phyloP scores from a whole-genome alignment of 768 basidiomycete genomes.

The Termitomyces sp. region DNA sequence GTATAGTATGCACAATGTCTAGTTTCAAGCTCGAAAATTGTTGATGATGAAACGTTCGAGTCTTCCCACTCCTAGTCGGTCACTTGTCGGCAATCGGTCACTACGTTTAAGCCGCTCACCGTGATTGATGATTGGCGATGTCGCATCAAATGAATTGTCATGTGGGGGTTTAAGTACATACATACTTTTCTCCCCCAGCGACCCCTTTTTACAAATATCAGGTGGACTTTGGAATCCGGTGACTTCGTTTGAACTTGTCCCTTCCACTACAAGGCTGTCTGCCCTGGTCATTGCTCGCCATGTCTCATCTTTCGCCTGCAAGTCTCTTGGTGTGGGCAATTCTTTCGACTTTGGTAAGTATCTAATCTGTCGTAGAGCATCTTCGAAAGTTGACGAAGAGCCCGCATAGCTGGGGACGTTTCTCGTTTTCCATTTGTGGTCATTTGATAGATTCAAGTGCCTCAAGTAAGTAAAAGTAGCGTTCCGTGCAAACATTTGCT shows the following conservation, averaged over 20 bases:
- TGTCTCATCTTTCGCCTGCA: constrained; percentile 57
- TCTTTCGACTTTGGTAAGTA: constrained; percentile 43
- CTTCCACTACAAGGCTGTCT: constrained; percentile 1
- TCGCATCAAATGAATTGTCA: constrained; percentile 11
- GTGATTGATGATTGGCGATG: constrained; percentile 5
- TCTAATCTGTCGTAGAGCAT: neutral
- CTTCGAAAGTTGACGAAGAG: neutral
- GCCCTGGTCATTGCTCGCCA: constrained; percentile 18
- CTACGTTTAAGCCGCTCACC: neutral
- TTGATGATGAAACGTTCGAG: neutral
- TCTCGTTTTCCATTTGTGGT: constrained; percentile 70
- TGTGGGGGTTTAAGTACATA: neutral
- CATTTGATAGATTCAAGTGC: constrained; percentile 75
- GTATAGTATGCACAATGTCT: neutral
- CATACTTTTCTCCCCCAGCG: neutral
- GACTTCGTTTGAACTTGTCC: constrained; percentile 13
- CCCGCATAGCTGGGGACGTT: constrained; percentile 49
- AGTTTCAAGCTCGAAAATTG: neutral
- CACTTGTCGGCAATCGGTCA: neutral
- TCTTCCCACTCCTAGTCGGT: neutral
- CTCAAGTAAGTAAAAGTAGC: constrained; percentile 38
- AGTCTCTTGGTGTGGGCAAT: constrained; percentile 60
- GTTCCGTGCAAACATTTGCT: neutral
- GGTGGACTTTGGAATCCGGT: neutral
- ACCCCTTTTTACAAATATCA: neutral